Conservation (phyloP, 352 stramenopile genomes). For the Peronospora destructor region DNA sequence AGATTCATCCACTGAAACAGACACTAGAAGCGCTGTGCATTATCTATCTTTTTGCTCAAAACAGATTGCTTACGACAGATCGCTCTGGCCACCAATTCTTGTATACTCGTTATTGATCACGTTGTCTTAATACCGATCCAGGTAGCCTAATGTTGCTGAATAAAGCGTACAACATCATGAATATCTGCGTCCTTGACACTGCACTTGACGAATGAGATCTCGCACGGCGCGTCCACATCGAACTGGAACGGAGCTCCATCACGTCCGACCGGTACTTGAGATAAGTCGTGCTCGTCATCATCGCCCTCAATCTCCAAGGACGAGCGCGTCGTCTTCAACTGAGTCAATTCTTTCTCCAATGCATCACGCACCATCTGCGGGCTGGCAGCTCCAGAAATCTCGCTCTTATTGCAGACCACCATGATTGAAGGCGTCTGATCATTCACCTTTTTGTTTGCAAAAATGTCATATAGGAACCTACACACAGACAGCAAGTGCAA, state of each 20-base stretch:
- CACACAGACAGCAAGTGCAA: not conserved
- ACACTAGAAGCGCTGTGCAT: constrained; percentile 11
- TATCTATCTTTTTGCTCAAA: constrained; percentile 3
- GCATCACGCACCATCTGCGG: constrained; percentile 45
- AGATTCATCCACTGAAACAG: constrained; percentile 9
- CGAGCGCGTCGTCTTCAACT: constrained; percentile 82
- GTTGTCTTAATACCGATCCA: constrained; percentile 12
- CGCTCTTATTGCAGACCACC: constrained; percentile 83
- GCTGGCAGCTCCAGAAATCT: constrained; percentile 37
- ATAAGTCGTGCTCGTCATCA: constrained; percentile 70
- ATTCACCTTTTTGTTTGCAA: constrained; percentile 79
- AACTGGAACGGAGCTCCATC: constrained; percentile 73
- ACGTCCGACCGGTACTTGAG: constrained; percentile 64
- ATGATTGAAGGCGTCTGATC: constrained; percentile 61
- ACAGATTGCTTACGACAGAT: not conserved
- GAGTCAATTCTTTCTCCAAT: constrained; percentile 76
- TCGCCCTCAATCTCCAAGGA: constrained; percentile 76
- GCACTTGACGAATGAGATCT: constrained; percentile 63
- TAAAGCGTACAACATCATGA: constrained; percentile 56
- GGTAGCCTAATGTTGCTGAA: constrained; percentile 56
- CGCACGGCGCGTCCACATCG: constrained; percentile 71
- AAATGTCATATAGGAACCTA: constrained; percentile 83
- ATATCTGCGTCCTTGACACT: constrained; percentile 64
- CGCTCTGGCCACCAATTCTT: not conserved
- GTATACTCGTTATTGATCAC: constrained; percentile 2